Percentiles rank a stretch among this genome's conserved stretches.
Conservation (phyloP, 73 alveolate species). For the Durusdinium trenchii region DNA sequence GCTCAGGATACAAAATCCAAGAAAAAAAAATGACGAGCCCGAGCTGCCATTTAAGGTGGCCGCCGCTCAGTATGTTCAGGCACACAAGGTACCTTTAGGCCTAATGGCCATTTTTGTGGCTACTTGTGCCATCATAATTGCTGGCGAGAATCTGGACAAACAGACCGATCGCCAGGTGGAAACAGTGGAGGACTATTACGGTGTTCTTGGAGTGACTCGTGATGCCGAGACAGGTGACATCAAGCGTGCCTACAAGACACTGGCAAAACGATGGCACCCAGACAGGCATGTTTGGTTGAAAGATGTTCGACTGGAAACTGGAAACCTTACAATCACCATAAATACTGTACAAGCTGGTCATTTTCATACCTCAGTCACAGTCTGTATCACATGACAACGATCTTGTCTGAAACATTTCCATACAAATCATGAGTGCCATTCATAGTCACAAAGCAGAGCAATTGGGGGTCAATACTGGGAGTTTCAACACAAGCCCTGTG, state of each 20-base stretch:
- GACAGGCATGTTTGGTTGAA: conserved; percentile 26
- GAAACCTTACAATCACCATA: too few relatives aligned
- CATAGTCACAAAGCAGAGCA: too few relatives aligned
- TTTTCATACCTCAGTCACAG: too few relatives aligned
- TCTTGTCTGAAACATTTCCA: too few relatives aligned
- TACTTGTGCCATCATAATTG: conserved; percentile 73
- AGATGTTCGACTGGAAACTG: too few relatives aligned
- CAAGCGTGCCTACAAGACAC: conserved; percentile 91
- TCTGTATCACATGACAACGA: too few relatives aligned
- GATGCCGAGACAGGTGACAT: conserved; percentile 83
- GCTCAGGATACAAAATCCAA: neutral
- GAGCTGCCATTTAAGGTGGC: conserved; percentile 45
- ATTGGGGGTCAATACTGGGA: too few relatives aligned
- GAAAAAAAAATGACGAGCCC: neutral
- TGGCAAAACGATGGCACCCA: conserved; percentile 89
- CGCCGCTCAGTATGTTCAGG: conserved; percentile 43
- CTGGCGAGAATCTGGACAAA: conserved; percentile 52
- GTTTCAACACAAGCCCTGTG: too few relatives aligned
- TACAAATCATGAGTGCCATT: too few relatives aligned
- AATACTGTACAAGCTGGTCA: too few relatives aligned
- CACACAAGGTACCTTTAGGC: conserved; percentile 90
- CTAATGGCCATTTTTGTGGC: conserved; percentile 53
- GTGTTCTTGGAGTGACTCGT: conserved; percentile 80
- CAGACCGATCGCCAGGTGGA: conserved; percentile 38
- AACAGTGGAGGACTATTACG: conserved; percentile 44